Conservation (phyloP, 805 yeast species). For the Candida multigemmis region DNA sequence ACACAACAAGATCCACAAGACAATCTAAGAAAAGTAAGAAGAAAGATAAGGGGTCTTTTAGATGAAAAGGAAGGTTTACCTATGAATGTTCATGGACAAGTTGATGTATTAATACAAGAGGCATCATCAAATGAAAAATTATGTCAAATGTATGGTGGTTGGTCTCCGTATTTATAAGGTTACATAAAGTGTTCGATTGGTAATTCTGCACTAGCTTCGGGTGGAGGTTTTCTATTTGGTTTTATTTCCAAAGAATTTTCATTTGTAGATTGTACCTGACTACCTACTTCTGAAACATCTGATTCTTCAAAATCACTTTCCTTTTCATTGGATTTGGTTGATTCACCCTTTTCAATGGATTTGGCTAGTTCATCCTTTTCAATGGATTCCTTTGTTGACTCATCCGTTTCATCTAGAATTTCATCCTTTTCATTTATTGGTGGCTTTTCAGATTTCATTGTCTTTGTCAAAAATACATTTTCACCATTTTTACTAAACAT, state of each 20-base stretch:
- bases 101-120: conserved; percentile 76
- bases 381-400: too few relatives aligned
- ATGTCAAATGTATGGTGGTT: conserved; percentile 87
- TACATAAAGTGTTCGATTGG: not conserved
- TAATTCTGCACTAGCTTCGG: conserved; percentile 2
- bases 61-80: conserved; percentile 73
- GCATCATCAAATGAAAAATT: conserved; percentile 67
- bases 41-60: conserved; percentile 79
- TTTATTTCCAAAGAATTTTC: conserved; percentile 1
- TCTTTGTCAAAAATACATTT: not conserved
- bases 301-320: not conserved
- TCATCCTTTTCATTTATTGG: not conserved
- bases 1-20: conserved; percentile 46
- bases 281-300: not conserved
- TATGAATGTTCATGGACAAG: conserved; percentile 87
- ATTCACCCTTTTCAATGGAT: too few relatives aligned
- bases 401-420: not conserved
- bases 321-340: too few relatives aligned
- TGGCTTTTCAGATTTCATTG: not conserved
- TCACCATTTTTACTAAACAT: conserved; percentile 5
- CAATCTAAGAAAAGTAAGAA: conserved; percentile 62
- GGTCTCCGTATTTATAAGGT: conserved; percentile 43
- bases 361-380: too few relatives aligned
- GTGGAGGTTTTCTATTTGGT: conserved; percentile 10
- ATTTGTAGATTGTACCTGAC: not conserved